These are phyloP conservation scores for Orbilia quercus DNA, from an alignment of 2,329 filamentous ascomycete species.

Conservation along the genomic window DNA sequence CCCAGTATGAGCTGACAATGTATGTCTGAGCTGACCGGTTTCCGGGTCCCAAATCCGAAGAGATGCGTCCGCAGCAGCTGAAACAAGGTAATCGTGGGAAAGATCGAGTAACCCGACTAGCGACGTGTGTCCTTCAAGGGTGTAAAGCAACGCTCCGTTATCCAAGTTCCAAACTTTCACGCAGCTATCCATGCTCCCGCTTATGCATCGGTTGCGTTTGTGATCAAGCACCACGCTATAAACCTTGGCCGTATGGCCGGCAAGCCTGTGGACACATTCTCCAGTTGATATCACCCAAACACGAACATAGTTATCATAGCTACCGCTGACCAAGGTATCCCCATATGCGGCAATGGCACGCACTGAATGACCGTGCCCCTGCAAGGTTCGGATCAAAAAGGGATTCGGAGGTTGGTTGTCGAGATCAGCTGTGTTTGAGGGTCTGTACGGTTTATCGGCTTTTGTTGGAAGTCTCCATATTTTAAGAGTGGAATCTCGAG, in stretches of 20 bases:
- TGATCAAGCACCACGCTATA: constrained; percentile 97
- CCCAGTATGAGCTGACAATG: constrained; percentile 90
- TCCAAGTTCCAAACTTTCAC: constrained; percentile 98
- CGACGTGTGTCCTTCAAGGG: constrained; percentile 89
- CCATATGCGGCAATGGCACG: constrained; percentile 94
- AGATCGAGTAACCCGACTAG: constrained; percentile 92
- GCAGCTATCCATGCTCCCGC: constrained; percentile 96
- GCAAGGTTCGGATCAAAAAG: constrained; percentile 88
- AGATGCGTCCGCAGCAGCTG: constrained; percentile 93
- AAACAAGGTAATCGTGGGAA: constrained; percentile 88
- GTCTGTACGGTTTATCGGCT: constrained; percentile 64
- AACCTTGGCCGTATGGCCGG: constrained; percentile 90
- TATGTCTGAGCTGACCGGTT: constrained; percentile 87
- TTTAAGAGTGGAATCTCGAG: constrained; percentile 89
- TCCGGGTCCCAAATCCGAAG: constrained; percentile 97
- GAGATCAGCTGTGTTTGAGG: constrained; percentile 57
- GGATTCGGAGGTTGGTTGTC: constrained; percentile 70
- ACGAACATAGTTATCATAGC: constrained; percentile 92
- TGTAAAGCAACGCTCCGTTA: constrained; percentile 84
- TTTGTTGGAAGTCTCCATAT: constrained; percentile 93
- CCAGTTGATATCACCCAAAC: constrained; percentile 98
- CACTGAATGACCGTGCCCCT: constrained; percentile 91
- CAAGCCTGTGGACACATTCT: constrained; percentile 82
- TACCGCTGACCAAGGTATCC: constrained; percentile 95
- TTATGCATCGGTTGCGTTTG: constrained; percentile 92